Conservation (phyloP, 805 yeast genomes). For the Candida piceae region DNA sequence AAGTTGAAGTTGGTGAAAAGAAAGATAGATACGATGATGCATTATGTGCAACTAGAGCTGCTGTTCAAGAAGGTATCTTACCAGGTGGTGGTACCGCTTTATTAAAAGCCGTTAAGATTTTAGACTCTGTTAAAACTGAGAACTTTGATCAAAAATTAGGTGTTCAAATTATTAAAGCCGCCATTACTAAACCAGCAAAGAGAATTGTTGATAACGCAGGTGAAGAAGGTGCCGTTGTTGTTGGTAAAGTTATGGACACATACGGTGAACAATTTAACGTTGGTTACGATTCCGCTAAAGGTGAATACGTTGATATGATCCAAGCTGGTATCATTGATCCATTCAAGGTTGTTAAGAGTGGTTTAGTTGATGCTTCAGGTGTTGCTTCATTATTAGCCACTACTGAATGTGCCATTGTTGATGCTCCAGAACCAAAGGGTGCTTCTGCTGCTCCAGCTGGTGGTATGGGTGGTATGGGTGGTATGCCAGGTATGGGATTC, state of each 20-base stretch:
- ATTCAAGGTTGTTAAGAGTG: slow-evolving; percentile 94
- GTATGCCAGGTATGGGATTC: slow-evolving; percentile 33
- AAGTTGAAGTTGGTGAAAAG: slow-evolving; percentile 98
- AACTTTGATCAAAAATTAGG: slow-evolving; percentile 98
- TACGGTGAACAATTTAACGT: slow-evolving; percentile 68
- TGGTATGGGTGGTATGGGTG: slow-evolving; percentile 62
- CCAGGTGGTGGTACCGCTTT: slow-evolving; percentile 99
- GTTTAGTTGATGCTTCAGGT: slow-evolving; percentile 94
- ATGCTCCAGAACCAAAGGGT: slow-evolving; percentile 78
- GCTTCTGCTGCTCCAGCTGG: slow-evolving; percentile 52
- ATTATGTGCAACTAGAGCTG: slow-evolving; percentile 96
- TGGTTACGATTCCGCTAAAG: slow-evolving; percentile 91
- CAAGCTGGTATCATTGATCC: slow-evolving; percentile 98
- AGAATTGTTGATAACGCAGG: slow-evolving; percentile 96
- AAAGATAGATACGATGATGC: slow-evolving; percentile 99
- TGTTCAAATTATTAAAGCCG: slow-evolving; percentile 86
- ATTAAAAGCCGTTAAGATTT: slow-evolving; percentile 78
- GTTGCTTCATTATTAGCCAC: slow-evolving; percentile 96
- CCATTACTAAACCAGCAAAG: slow-evolving; percentile 92
- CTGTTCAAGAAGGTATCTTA: slow-evolving; percentile 95
- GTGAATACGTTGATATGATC: slow-evolving; percentile 93
- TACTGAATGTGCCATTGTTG: slow-evolving; percentile 97
- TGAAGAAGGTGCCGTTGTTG: slow-evolving; percentile 94
- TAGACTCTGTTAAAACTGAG: slow-evolving; percentile 64
- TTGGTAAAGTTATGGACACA: slow-evolving; percentile 72